Conservation (phyloP, 306 rosid genomes). For the Quercus dentata region DNA sequence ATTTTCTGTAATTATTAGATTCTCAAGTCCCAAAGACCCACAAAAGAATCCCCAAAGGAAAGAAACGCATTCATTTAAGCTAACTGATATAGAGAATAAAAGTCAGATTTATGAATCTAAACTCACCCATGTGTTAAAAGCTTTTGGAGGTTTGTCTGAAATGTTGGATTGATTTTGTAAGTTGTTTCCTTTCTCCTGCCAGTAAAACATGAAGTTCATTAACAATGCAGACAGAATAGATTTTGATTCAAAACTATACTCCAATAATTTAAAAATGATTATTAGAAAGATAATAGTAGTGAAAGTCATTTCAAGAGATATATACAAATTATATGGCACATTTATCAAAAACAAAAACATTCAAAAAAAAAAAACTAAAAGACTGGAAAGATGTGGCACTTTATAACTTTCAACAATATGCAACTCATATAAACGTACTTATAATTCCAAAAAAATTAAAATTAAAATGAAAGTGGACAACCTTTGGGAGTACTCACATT, state of each 20-base stretch:
- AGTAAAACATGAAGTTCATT: slow-evolving; percentile 9
- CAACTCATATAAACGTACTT: not conserved
- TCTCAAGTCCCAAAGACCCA: not conserved
- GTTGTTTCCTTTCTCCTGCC: slow-evolving; percentile 79
- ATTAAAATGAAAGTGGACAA: not conserved
- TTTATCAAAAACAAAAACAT: not conserved
- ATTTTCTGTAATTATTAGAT: not conserved
- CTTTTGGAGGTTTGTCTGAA: slow-evolving; percentile 80
- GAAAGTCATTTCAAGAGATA: not conserved
- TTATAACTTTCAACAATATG: not conserved
- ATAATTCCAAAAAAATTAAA: not conserved
- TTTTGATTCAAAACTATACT: not conserved
- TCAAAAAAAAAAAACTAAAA: not conserved
- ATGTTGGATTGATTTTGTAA: slow-evolving; percentile 69
- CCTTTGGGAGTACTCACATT: not conserved
- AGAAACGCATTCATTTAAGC: slow-evolving; percentile 13
- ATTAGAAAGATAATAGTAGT: not conserved
- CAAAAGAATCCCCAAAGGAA: not conserved
- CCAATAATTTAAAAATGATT: not conserved
- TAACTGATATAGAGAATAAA: slow-evolving; percentile 6
- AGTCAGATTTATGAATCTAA: slow-evolving; percentile 2
- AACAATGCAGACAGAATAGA: slow-evolving; percentile 1
- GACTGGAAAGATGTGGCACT: not conserved
- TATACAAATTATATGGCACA: not conserved
- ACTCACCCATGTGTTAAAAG: slow-evolving; percentile 78